phyloP scores from a whole-genome alignment of 2,329 filamentous ascomycete species.

The Aspergillus puulaauensis region DNA sequence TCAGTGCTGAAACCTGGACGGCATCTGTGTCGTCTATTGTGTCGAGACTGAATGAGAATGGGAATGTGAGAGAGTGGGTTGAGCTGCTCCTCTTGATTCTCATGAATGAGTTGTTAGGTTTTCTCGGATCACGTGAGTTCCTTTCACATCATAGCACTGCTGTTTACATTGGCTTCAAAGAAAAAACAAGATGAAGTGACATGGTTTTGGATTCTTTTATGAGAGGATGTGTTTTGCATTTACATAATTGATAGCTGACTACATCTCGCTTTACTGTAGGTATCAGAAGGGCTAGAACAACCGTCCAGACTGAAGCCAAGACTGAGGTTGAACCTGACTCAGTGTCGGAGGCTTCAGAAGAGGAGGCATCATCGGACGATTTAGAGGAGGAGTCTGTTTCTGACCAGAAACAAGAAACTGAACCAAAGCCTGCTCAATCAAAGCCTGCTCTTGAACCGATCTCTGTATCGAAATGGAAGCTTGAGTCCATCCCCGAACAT shows the following conservation, averaged over 20 bases:
- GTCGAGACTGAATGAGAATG: background rate
- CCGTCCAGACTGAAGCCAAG: background rate
- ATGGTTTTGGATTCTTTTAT: background rate
- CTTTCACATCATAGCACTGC: background rate
- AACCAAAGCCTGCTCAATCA: too few relatives aligned
- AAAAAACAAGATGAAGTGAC: background rate
- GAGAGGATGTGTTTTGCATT: background rate
- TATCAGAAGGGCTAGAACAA: background rate
- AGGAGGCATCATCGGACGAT: background rate
- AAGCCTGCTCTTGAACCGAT: too few relatives aligned
- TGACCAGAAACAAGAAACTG: too few relatives aligned
- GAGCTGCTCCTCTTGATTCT: background rate
- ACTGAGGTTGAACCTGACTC: background rate
- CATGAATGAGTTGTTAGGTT: conserved; percentile 16
- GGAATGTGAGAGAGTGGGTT: background rate
- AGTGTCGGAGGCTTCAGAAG: background rate
- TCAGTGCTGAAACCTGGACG: background rate
- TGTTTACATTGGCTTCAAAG: background rate
- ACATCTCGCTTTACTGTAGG: background rate
- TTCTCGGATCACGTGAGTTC: conserved; percentile 20
- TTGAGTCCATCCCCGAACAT: too few relatives aligned
- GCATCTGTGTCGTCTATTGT: background rate
- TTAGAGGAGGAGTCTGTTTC: background rate
- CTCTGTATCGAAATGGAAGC: too few relatives aligned
- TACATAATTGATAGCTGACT: background rate